Percentiles rank a stretch among this genome's conserved stretches.
phyloP scores from a whole-genome alignment of 106 monocot species.

The Dendrobium huoshanense region DNA sequence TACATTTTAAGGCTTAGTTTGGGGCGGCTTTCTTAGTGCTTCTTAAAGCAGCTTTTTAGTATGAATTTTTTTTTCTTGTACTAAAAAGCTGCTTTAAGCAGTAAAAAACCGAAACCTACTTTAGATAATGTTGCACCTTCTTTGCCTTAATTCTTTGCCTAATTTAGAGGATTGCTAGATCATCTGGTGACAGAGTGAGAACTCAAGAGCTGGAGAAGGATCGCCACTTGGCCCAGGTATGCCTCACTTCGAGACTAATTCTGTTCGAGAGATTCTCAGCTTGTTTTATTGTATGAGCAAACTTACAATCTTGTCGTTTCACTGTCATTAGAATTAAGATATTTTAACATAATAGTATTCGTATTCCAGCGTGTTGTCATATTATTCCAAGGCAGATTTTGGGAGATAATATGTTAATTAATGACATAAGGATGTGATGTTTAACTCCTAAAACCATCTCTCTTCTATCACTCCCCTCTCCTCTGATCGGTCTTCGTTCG shows the following conservation, averaged over 20 bases:
- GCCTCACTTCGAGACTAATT: background rate
- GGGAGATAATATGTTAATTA: background rate
- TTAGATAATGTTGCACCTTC: background rate
- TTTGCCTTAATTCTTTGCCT: no score
- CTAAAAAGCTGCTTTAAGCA: no score
- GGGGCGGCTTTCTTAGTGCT: no score
- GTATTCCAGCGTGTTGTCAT: background rate
- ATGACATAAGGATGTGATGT: background rate
- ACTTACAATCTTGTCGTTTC: background rate
- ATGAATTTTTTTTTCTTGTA: no score
- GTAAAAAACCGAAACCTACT: no score
- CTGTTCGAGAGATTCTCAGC: background rate
- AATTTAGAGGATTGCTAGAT: slow-evolving; percentile 64
- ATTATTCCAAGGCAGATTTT: background rate
- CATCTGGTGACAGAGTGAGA: slow-evolving; percentile 65
- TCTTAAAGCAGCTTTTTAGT: no score
- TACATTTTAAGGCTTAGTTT: no score
- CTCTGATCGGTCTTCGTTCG: no score
- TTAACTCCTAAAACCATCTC: background rate
- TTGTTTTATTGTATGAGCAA: background rate
- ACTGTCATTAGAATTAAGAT: background rate
- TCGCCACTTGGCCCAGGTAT: slow-evolving; percentile 72
- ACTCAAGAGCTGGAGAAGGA: slow-evolving; percentile 65
- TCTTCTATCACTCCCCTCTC: no score
- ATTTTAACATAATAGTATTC: background rate